Base-by-base conservation (phyloP, 1,284 basidiomycete genomes). In the Takashimella tepidaria region DNA sequence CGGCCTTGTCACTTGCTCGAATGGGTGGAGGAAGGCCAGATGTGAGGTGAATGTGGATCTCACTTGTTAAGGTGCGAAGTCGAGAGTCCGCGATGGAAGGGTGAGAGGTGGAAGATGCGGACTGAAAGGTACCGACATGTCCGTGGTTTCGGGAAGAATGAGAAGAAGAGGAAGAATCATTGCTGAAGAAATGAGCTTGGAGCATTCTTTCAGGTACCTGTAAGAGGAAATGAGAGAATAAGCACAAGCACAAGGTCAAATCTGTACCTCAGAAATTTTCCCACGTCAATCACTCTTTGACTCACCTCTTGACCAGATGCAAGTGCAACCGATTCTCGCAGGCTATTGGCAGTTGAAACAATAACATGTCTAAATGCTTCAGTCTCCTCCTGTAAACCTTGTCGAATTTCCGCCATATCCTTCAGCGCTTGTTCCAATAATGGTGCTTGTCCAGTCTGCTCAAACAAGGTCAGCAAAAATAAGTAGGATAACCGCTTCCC, bases 401-500 rank as follows among this genome's bases (percentile, higher is more conserved):
- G 76, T 41, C 87, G 78, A 0, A 87, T 83, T 44, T 80, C 79
- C 62, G 89, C 86, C 1, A 89, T 83, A 58, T 91, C 84, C 47
- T 84, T 81, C 23, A 92, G 76, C 1, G 88, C 83, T 25, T 81
- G 76, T 59, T 92, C 89, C 44, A 87, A 69, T 56, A 84, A 80
- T 4, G 80, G 79, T 45, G 81, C 79, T 49, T 70, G 57, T 0
- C 60, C 61, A 10, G 56, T 50, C 63, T 67, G 26, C n/a, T n/a
- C n/a, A n/a, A n/a, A n/a, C n/a, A n/a, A n/a, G n/a, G 46, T 45
- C n/a, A 52, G 50, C 2, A 20, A 5, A 20, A 16, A 23, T 10
- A 23, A 20, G 25, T 24, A 13, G 5, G 19, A 42, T 10, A 21
- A 24, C 16, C 13, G 19, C 22, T 24, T 43, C 13, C 22, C 11